Base-by-base conservation (phyloP, 106 monocot genomes). In the Dendrobium nobile region DNA sequence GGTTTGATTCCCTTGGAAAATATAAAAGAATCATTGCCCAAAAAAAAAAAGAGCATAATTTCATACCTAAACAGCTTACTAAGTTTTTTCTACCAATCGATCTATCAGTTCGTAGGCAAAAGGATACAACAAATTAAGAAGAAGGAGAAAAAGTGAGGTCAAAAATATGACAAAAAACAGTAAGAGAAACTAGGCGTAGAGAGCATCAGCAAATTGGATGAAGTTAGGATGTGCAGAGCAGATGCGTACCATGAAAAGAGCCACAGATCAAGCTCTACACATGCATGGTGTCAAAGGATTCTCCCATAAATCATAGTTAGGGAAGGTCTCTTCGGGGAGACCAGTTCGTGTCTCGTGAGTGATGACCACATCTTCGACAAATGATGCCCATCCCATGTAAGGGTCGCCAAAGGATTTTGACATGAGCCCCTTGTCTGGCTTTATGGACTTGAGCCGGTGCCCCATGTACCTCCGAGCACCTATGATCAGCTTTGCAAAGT, bases 391-490 rank as follows among this genome's bases (percentile, higher is more conserved):
- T n/a, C 94, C 94, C 94, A 97, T 92, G 81, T 92, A 92, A 17
- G 96, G 96, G 51, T 98, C 94, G 2, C 98, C 95, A 77, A 98
- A 95, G 28, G 92, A 89, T 80, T 98, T 95, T 9, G 94, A 90
- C 94, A 98, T 98, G 51, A 98, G 77, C 6, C 97, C 94, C 82
- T 98, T 98, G 84, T 98, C 97, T 8, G 98, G 98, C 68, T 98
- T 98, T 75, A 95, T 98, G 24, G 95, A 95, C 80, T 98, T 98
- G 41, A 87, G 87, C 72, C 88, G 77, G 85, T 98, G 98, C 1
- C 98, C 94, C 91, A 88, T 92, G 84, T 92, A 98, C 42, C 98
- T 84, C 11, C 95, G 89, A 59, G 89, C 90, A 1, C 98, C 95
- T 4, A 98, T 98, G 59, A 98, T 95, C 77, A 98, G 88, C 83